A percentile compares a stretch with the other conserved stretches of the same genome.
Evolutionary conservation across 2,329 filamentous ascomycete species (phyloP).

Genomic region (Pezicula neosporulosa): DNA sequence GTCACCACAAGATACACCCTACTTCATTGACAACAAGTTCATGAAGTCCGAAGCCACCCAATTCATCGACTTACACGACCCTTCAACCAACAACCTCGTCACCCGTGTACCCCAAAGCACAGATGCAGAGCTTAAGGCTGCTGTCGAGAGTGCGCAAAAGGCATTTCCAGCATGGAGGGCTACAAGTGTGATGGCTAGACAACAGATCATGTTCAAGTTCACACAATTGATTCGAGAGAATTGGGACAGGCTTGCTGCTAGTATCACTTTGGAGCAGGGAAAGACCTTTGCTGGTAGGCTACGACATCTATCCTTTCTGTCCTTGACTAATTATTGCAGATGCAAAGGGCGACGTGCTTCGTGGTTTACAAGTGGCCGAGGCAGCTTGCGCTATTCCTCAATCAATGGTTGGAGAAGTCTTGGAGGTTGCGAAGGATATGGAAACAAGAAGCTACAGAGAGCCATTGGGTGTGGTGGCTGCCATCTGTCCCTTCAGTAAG

Average conservation of each 20-base stretch:
- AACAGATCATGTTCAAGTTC: constrained; percentile 88
- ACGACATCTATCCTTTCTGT: not conserved
- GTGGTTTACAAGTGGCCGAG: constrained; percentile 82
- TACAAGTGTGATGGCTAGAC: constrained; percentile 69
- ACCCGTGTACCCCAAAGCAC: constrained; percentile 82
- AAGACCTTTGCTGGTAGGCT: constrained; percentile 67
- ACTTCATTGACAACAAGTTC: constrained; percentile 81
- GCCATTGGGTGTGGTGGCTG: constrained; percentile 75
- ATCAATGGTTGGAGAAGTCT: constrained; percentile 76
- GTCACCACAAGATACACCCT: constrained; percentile 67
- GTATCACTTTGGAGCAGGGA: constrained; percentile 84
- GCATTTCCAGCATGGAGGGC: constrained; percentile 72
- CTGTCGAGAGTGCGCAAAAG: constrained; percentile 70
- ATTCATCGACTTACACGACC: constrained; percentile 79
- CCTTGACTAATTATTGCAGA: constrained; percentile 38
- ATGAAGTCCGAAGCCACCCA: constrained; percentile 61
- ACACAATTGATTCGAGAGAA: constrained; percentile 76
- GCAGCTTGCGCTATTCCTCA: constrained; percentile 77
- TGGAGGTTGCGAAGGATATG: constrained; percentile 88
- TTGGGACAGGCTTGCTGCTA: constrained; percentile 80
- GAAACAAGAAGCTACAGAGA: constrained; percentile 81
- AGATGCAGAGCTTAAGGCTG: constrained; percentile 70
- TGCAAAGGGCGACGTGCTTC: constrained; percentile 75
- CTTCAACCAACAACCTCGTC: constrained; percentile 81
- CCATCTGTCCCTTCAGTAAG: constrained; percentile 84